These are phyloP conservation scores for Aquilaria yunnanensis DNA, from an alignment of 345 rosid genomes.

Conservation along the genomic window DNA sequence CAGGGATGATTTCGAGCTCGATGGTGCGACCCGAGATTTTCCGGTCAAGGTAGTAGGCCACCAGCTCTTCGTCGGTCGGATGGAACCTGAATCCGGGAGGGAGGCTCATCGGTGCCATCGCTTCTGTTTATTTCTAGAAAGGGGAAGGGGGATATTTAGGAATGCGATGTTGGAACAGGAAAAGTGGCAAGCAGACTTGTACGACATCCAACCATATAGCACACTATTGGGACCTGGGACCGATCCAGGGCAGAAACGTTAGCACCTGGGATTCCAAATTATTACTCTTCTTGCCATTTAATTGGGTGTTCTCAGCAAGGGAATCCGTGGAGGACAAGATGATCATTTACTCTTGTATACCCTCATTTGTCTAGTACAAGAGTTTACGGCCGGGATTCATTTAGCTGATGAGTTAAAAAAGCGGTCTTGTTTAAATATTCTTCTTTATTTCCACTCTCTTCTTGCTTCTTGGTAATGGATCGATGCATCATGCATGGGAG, in stretches of 20 bases:
- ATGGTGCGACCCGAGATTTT: conserved; percentile 55
- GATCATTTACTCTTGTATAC: too few species aligned
- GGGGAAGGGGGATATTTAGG: conserved; percentile 6
- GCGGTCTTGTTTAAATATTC: too few species aligned
- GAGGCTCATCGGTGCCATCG: conserved; percentile 68
- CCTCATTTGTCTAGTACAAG: too few species aligned
- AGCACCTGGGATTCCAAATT: conserved; percentile 3
- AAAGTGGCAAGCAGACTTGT: conserved; percentile 17
- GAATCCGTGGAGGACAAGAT: conserved; percentile 12
- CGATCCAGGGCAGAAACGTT: conserved; percentile 5
- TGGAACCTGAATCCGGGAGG: conserved; percentile 88
- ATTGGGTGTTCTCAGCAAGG: conserved; percentile 18
- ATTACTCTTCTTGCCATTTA: conserved; percentile 29
- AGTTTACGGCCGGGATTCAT: too few species aligned
- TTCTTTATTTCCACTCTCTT: too few species aligned
- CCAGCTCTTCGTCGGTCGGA: conserved; percentile 81
- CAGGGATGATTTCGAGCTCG: conserved; percentile 74
- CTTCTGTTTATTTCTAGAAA: not conserved
- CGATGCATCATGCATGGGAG: too few species aligned
- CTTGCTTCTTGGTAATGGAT: too few species aligned
- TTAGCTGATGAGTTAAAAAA: too few species aligned
- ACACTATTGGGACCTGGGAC: conserved; percentile 23
- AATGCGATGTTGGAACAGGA: conserved; percentile 2
- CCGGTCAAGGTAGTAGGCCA: conserved; percentile 64
- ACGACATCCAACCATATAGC: conserved; percentile 31